Percentiles rank a stretch among this genome's conserved stretches.
Conservation (phyloP, 2,329 filamentous ascomycete genomes). For the Aaosphaeria pasadenensis region DNA sequence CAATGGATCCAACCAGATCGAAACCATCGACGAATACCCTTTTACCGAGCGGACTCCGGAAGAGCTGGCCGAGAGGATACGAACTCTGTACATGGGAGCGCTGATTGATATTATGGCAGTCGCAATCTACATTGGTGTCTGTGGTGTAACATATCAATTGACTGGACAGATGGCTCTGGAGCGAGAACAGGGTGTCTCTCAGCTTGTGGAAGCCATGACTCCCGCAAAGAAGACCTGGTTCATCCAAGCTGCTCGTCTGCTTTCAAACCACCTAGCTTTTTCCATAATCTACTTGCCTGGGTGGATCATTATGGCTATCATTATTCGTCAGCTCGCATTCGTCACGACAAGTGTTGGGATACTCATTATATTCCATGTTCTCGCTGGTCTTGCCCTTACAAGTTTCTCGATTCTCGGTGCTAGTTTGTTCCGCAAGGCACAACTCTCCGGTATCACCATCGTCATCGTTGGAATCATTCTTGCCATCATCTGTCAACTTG, state of each 20-base stretch:
- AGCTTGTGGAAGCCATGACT: conserved; percentile 89
- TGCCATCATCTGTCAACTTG: conserved; percentile 77
- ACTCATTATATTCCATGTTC: conserved; percentile 61
- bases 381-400: conserved; percentile 72
- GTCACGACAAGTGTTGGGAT: conserved; percentile 43
- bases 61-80: conserved; percentile 64
- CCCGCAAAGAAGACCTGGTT: conserved; percentile 72
- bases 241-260: conserved; percentile 71
- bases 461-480: conserved; percentile 71
- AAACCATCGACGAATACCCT: conserved; percentile 61
- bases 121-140: conserved; percentile 73
- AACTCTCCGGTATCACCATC: conserved; percentile 79
- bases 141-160: conserved; percentile 82
- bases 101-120: conserved; percentile 76
- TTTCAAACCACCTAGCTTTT: conserved; percentile 78
- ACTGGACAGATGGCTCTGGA: conserved; percentile 84
- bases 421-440: conserved; percentile 80
- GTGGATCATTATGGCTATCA: conserved; percentile 74
- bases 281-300: conserved; percentile 75
- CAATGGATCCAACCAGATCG: conserved; percentile 42
- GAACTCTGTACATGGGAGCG: conserved; percentile 66
- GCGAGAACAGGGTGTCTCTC: conserved; percentile 81
- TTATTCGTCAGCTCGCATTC: conserved; percentile 61
- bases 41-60: conserved; percentile 71
- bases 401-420: conserved; percentile 80